Base-by-base conservation (phyloP, 208 protist species). In the Wallacemonas sp. region DNA sequence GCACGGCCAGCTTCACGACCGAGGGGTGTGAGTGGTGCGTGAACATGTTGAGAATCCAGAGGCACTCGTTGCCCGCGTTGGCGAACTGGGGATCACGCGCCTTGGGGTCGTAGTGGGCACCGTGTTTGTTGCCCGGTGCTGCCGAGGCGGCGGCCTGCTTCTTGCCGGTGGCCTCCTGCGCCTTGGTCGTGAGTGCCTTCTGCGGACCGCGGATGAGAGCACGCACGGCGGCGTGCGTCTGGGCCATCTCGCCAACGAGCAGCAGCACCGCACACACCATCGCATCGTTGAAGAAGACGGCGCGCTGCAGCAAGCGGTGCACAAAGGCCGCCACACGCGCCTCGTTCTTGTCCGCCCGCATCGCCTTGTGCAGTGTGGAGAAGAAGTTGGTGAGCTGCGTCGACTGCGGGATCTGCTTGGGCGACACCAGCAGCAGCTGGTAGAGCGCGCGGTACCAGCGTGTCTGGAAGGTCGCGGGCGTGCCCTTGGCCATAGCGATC, bases 371-470 rank as follows among this genome's bases (percentile, higher is more conserved):
- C 29, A 97, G 61, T 41, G 92, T 80, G 3, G 88, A 78, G 69
- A 97, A 97, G 73, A 96, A 96, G 62, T 88, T 85, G 26, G 81
- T 86, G 41, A 97, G 87, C 77, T 97, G 90, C 19, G 85, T 76
- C 24, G 87, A 85, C 64, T 96, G 87, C 27, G 91, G 90, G 43
- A 96, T 72, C 65, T 94, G 87, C 76, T 94, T 96, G 16, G 93
- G 93, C 33, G 88, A 95, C 43, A 94, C 70, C 39, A 94, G 65
- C 26, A 97, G 78, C 14, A 96, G 74, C 33, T 93, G 76, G 65
- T 97, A 97, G 21, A 97, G 75, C 24, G 93, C 78, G 48, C 91
- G 85, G 74, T 96, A 97, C 87, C 92, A 97, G 52, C 93, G 88
- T 61, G 77, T 85, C 47, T 81, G 73, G 64, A 97, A 93, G 16